phyloP scores from a whole-genome alignment of 805 yeast species.

The Metschnikowia gelsemii region DNA sequence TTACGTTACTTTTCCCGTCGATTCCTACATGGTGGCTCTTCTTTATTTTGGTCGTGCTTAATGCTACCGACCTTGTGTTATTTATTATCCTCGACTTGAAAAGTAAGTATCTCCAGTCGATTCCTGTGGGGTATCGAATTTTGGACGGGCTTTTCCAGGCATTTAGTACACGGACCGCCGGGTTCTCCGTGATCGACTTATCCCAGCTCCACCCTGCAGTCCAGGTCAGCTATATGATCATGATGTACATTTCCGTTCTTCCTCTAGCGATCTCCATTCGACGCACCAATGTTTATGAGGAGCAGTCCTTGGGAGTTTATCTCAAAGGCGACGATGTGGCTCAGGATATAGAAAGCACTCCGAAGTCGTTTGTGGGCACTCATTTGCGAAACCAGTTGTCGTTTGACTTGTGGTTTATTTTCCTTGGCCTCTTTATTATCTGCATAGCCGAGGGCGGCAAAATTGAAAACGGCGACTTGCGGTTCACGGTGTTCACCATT shows the following conservation, averaged over 20 bases:
- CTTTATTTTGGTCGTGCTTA: constrained; percentile 67
- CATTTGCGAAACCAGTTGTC: constrained; percentile 91
- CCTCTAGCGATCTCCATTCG: constrained; percentile 96
- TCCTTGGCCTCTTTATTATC: constrained; percentile 79
- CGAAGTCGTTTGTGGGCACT: constrained; percentile 69
- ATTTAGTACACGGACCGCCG: constrained; percentile 91
- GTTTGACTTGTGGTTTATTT: constrained; percentile 91
- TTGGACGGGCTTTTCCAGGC: constrained; percentile 89
- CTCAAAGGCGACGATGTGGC: constrained; percentile 34
- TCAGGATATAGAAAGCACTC: constrained; percentile 40
- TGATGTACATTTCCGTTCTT: constrained; percentile 97
- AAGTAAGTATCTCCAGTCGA: constrained; percentile 43
- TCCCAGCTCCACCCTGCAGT: constrained; percentile 80
- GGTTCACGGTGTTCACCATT: constrained; percentile 67
- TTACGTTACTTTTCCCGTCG: constrained; percentile 86
- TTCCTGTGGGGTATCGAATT: constrained; percentile 67
- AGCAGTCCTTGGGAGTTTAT: constrained; percentile 93
- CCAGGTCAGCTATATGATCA: constrained; percentile 87
- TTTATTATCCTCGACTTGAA: constrained; percentile 77
- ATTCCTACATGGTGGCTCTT: constrained; percentile 95
- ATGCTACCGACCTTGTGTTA: constrained; percentile 73
- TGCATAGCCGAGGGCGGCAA: constrained; percentile 81
- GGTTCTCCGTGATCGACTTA: constrained; percentile 73
- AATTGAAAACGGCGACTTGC: constrained; percentile 41
- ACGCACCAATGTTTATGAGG: constrained; percentile 96